Evolutionary conservation across 257 asterid species (phyloP).

Genomic region (Nicotiana otophora): DNA sequence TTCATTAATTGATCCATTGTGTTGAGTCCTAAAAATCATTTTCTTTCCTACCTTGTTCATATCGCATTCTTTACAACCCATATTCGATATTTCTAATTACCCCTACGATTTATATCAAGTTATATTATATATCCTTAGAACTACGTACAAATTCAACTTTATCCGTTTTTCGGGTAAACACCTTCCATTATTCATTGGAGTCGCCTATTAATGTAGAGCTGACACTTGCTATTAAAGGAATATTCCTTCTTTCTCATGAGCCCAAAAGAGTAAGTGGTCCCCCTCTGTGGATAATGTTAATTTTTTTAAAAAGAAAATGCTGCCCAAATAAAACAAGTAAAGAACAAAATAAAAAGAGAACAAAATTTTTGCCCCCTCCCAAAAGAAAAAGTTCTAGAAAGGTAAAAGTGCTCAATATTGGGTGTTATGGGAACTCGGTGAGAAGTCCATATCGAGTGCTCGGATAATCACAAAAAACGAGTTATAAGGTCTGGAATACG

Average conservation of each 20-base stretch:
- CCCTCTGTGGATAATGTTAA: not conserved
- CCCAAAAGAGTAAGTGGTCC: not conserved
- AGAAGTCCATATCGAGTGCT: not conserved
- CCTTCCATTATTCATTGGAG: too few species aligned
- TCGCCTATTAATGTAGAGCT: not conserved
- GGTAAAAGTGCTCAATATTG: not conserved
- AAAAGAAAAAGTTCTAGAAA: too few species aligned
- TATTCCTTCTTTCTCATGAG: not conserved
- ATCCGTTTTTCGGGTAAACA: too few species aligned
- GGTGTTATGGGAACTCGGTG: not conserved
- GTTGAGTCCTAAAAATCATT: too few species aligned
- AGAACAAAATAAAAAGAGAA: too few species aligned
- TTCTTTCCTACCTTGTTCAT: too few species aligned
- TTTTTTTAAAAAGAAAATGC: not conserved
- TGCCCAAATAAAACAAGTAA: not conserved
- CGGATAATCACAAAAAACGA: not conserved
- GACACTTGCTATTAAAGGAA: not conserved
- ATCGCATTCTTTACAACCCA: too few species aligned
- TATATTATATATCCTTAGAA: too few species aligned
- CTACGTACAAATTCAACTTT: too few species aligned
- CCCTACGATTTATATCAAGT: too few species aligned
- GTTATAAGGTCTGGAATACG: not conserved
- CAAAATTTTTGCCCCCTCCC: not conserved
- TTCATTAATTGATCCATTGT: too few species aligned
- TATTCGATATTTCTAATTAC: too few species aligned